Evolutionary conservation across 768 basidiomycete genomes (phyloP).

Genomic region (Amanita molliuscula): DNA sequence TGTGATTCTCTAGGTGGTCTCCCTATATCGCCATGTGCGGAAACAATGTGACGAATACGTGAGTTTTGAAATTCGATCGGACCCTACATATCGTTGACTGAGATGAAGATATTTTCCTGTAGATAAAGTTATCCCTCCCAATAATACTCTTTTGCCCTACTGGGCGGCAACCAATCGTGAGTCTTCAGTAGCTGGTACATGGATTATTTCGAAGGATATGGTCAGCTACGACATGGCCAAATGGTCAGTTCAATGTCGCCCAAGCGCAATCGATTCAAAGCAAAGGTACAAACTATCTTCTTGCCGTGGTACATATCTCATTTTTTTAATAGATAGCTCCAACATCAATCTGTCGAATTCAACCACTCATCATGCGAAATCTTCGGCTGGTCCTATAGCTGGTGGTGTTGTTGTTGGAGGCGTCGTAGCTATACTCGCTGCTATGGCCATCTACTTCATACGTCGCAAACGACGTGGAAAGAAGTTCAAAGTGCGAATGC

Average conservation of each 20-base stretch:
- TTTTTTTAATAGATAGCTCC: neutral
- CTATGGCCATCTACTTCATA: neutral
- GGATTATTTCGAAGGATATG: neutral
- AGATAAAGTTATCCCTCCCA: neutral
- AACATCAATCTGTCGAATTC: slow-evolving; percentile 1
- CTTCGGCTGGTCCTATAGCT: neutral
- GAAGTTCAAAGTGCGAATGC: neutral
- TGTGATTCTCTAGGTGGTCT: neutral
- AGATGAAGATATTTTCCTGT: neutral
- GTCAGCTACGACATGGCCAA: slow-evolving; percentile 1
- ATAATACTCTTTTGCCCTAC: neutral
- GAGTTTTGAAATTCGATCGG: neutral
- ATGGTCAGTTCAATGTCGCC: neutral
- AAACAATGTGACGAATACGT: neutral
- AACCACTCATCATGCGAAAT: neutral
- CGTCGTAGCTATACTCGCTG: neutral
- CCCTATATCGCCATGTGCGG: neutral
- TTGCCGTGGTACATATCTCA: neutral
- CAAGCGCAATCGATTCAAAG: neutral
- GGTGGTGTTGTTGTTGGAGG: slow-evolving; percentile 1
- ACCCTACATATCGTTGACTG: neutral
- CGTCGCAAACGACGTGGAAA: slow-evolving; percentile 1
- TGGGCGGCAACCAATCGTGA: slow-evolving; percentile 5
- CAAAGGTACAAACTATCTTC: neutral
- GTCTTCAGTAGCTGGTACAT: neutral